Percentiles rank a stretch among this genome's conserved stretches.
These are phyloP conservation scores for Cladosporium sp. DNA, from an alignment of 2,329 filamentous ascomycete genomes.

Conservation along the genomic window DNA sequence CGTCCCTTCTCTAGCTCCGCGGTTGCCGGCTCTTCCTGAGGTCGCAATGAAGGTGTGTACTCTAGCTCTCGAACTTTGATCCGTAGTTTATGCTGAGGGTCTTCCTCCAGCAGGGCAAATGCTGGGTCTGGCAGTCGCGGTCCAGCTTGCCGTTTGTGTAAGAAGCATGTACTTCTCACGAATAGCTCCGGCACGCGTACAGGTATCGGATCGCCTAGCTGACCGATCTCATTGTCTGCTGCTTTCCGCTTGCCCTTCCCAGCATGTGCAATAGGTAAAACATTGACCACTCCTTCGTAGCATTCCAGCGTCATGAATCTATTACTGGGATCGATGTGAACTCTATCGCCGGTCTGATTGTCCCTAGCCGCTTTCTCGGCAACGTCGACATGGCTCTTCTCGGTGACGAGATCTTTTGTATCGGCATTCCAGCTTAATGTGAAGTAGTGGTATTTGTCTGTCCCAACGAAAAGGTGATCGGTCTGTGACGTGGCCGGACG, in stretches of 20 bases:
- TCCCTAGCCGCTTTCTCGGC: conserved; percentile 62
- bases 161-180: conserved; percentile 62
- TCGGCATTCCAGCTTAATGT: conserved; percentile 75
- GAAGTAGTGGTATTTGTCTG: conserved; percentile 86
- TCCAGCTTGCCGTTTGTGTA: conserved; percentile 49
- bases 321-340: conserved; percentile 76
- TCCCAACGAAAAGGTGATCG: conserved; percentile 89
- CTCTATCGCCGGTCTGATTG: conserved; percentile 76
- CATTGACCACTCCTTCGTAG: conserved; percentile 64
- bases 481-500: conserved; percentile 68
- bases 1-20: conserved; percentile 52
- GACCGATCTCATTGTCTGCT: conserved; percentile 48
- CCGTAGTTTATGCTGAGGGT: conserved; percentile 50
- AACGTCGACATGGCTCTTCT: conserved; percentile 57
- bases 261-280: conserved; percentile 56
- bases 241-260: conserved; percentile 45
- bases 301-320: conserved; percentile 63
- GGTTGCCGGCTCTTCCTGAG: conserved; percentile 43
- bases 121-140: conserved; percentile 49
- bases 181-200: conserved; percentile 63
- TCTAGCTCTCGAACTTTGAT: conserved; percentile 54
- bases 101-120: conserved; percentile 62
- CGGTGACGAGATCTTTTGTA: conserved; percentile 49
- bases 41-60: conserved; percentile 43
- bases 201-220: conserved; percentile 58